These are phyloP conservation scores for Phytopythium litorale DNA, from an alignment of 352 stramenopile species.

Conservation along the genomic window DNA sequence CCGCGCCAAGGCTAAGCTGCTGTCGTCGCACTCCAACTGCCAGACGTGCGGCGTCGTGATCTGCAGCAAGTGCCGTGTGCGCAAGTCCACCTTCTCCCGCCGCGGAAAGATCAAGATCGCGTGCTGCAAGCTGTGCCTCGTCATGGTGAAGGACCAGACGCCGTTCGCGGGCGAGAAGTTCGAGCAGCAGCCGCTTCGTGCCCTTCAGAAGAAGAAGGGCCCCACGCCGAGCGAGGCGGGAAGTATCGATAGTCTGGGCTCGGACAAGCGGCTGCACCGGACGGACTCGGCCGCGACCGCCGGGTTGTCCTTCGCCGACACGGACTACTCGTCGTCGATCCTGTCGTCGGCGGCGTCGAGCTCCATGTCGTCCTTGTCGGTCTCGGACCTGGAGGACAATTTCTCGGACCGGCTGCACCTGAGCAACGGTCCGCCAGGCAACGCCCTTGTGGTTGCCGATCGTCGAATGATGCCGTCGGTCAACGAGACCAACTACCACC, in stretches of 20 bases:
- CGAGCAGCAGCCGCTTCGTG: slow-evolving; percentile 25
- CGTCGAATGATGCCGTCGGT: slow-evolving; percentile 44
- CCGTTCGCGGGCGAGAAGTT: slow-evolving; percentile 56
- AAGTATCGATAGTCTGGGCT: slow-evolving; percentile 1
- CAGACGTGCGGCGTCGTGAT: slow-evolving; percentile 69
- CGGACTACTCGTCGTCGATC: slow-evolving; percentile 54
- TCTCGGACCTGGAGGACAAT: slow-evolving; percentile 46
- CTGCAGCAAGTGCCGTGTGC: slow-evolving; percentile 71
- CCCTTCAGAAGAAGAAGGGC: slow-evolving; percentile 20
- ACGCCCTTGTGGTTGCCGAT: slow-evolving; percentile 14
- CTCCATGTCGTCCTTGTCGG: slow-evolving; percentile 42
- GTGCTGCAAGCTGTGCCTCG: slow-evolving; percentile 71
- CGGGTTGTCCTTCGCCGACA: slow-evolving; percentile 38
- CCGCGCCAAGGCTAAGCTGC: slow-evolving; percentile 41
- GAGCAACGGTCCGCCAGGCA: slow-evolving; percentile 14
- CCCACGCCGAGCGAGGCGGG: slow-evolving; percentile 7
- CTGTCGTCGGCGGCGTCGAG: slow-evolving; percentile 48
- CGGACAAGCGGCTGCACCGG: slow-evolving; percentile 25
- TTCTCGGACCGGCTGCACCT: slow-evolving; percentile 20
- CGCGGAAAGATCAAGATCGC: slow-evolving; percentile 60
- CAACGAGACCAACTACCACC: slow-evolving; percentile 20
- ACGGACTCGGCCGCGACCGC: slow-evolving; percentile 18
- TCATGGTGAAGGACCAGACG: slow-evolving; percentile 64
- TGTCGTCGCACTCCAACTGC: slow-evolving; percentile 52
- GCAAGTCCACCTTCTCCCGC: slow-evolving; percentile 49